Evolutionary conservation across 257 asterid genomes (phyloP).

Genomic region (Cinchona pubescens): DNA sequence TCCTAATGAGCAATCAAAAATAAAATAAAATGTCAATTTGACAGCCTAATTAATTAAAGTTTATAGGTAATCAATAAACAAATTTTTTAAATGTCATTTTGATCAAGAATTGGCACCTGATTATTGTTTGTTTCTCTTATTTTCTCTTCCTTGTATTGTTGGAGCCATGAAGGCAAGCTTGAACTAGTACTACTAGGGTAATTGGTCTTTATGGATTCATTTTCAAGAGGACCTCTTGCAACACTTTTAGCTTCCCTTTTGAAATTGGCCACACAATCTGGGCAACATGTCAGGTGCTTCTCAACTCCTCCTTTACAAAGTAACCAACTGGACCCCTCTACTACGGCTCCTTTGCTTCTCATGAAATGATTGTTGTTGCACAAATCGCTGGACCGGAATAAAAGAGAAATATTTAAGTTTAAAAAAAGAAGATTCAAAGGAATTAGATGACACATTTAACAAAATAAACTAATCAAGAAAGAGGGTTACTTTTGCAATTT

Average conservation of each 20-base stretch:
- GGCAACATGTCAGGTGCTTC: slow-evolving; percentile 65
- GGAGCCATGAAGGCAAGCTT: slow-evolving; percentile 86
- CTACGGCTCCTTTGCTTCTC: slow-evolving; percentile 44
- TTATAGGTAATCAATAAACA: not conserved
- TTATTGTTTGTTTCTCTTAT: slow-evolving; percentile 26
- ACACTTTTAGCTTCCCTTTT: slow-evolving; percentile 58
- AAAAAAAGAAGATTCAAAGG: not conserved
- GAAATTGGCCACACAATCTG: slow-evolving; percentile 66
- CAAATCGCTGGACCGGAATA: slow-evolving; percentile 34
- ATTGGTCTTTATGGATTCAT: slow-evolving; percentile 21
- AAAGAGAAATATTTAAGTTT: not conserved
- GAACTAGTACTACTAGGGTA: slow-evolving; percentile 41
- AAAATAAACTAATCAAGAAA: slow-evolving; percentile 3
- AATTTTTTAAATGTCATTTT: not conserved
- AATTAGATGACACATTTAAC: not conserved
- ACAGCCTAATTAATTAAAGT: not conserved
- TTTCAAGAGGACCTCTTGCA: slow-evolving; percentile 21
- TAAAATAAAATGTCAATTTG: not conserved
- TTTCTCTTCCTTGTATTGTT: slow-evolving; percentile 60
- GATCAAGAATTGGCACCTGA: slow-evolving; percentile 33
- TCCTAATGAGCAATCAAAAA: slow-evolving; percentile 45
- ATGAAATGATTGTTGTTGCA: slow-evolving; percentile 32
- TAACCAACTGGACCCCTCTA: slow-evolving; percentile 44
- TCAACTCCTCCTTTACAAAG: slow-evolving; percentile 40
- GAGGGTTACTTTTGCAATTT: slow-evolving; percentile 7